Percentiles rank a stretch among this genome's conserved stretches.
Conservation (phyloP, 768 basidiomycete genomes). For the Suillus occidentalis region DNA sequence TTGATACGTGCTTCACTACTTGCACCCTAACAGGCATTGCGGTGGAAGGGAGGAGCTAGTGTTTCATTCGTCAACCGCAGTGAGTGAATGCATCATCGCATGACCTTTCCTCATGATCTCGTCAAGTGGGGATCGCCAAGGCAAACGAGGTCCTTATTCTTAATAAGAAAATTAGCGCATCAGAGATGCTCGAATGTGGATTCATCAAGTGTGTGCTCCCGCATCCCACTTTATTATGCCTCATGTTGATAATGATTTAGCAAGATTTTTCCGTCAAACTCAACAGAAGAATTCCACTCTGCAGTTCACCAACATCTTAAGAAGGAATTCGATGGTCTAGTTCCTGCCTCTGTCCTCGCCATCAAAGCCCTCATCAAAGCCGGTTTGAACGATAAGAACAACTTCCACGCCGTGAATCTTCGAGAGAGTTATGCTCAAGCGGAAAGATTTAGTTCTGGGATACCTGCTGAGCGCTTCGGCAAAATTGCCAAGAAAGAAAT, state of each 20-base stretch:
- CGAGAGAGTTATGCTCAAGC: constrained; percentile 75
- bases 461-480: constrained; percentile 52
- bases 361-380: constrained; percentile 55
- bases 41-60: constrained; percentile 69
- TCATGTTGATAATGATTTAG: constrained; percentile 31
- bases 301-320: constrained; percentile 50
- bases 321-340: constrained; percentile 58
- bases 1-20: constrained; percentile 3
- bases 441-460: constrained; percentile 59
- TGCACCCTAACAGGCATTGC: constrained; percentile 48
- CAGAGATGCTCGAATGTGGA: constrained; percentile 57
- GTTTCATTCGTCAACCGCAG: constrained; percentile 68
- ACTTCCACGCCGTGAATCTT: constrained; percentile 63
- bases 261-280: constrained; percentile 57
- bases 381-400: constrained; percentile 60
- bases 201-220: constrained; percentile 58
- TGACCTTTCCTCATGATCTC: neutral
- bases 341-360: constrained; percentile 50
- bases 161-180: constrained; percentile 63
- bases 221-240: neutral
- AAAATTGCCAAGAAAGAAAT: constrained; percentile 64
- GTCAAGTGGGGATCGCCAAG: constrained; percentile 63
- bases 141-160: constrained; percentile 73
- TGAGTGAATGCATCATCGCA: constrained; percentile 28
- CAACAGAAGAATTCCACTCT: constrained; percentile 52